Base-by-base conservation (phyloP, 1,284 basidiomycete genomes). In the Polyporus tsugae region DNA sequence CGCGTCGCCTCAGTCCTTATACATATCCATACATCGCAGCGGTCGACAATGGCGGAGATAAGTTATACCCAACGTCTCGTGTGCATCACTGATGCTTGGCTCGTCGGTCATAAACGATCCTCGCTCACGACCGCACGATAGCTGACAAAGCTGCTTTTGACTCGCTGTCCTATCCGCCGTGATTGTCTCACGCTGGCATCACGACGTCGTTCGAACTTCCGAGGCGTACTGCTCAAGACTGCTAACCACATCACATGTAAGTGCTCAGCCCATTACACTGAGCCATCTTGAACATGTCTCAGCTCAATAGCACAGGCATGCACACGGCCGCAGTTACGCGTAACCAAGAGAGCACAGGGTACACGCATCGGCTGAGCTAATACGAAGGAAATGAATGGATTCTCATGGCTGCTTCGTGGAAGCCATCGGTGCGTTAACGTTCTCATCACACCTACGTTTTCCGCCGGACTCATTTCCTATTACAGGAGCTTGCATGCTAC, bases 21-120 rank as follows among this genome's bases (percentile, higher is more conserved):
- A 35, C 29, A 35, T 55, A 35, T 9, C 52, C 52, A 55, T 17
- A 17, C 52, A 15, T 29, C 29, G 52, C 52, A 55, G 52, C 33
- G 17, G 29, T 55, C 52, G 29, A 55, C 29, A 55, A 55, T 55
- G 13, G 29, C 52, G 52, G 52, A 55, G 52, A 55, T 35, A 55
- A 55, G 17, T 33, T 17, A 35, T 35, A 19, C 52, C 22, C 52
- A 55, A 33, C 52, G 29, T 35, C 52, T 55, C 52, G 33, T 55
- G 52, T 35, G 52, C 52, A 55, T 33, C 52, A 55, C 49, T 55
- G n/a, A 36, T 38, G 35, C 36, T 36, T 38, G 19, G 55, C 55
- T n/a, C 55, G 22, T 36, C 55, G 9, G 55, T 38, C 4, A 38
- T 19, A 35, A 15, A 33, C 17, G 17, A 33, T 38, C 17, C 33